Conservation (phyloP, 83 land plant genomes). For the Picea abies region DNA sequence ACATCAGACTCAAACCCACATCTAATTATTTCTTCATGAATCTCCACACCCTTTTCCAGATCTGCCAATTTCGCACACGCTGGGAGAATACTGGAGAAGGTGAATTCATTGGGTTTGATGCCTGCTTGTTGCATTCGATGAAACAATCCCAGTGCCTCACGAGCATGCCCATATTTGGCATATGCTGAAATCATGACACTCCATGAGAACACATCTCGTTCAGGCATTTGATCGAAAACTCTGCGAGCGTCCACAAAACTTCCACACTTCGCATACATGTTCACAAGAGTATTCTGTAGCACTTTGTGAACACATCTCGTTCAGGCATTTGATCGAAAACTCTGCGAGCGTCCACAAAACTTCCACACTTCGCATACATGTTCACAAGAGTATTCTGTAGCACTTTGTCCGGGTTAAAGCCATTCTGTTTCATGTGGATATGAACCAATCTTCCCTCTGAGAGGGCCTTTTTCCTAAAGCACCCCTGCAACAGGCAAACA, state of each 20-base stretch:
- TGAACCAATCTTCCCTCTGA: not conserved
- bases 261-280: slow-evolving; percentile 1
- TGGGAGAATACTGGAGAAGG: not conserved
- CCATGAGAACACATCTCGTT: not conserved
- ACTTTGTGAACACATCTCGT: not conserved
- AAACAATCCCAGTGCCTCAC: not conserved
- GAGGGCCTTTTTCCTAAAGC: not conserved
- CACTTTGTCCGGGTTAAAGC: not conserved
- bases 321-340: not conserved
- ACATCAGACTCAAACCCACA: not conserved
- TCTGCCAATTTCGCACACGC: not conserved
- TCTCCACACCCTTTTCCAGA: not conserved
- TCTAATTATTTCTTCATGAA: not conserved
- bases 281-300: not conserved
- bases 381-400: not conserved
- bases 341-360: not conserved
- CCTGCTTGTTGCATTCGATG: not conserved
- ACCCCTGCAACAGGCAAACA: not conserved
- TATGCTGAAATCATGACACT: not conserved
- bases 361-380: not conserved
- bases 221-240: not conserved
- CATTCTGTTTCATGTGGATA: not conserved
- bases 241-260: not conserved
- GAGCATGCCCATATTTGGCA: not conserved
- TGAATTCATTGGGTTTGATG: not conserved